Percentiles rank a stretch among this genome's conserved stretches.
These are phyloP conservation scores for Serendipita sp. DNA, from an alignment of 1,284 basidiomycete species.

Conservation along the genomic window DNA sequence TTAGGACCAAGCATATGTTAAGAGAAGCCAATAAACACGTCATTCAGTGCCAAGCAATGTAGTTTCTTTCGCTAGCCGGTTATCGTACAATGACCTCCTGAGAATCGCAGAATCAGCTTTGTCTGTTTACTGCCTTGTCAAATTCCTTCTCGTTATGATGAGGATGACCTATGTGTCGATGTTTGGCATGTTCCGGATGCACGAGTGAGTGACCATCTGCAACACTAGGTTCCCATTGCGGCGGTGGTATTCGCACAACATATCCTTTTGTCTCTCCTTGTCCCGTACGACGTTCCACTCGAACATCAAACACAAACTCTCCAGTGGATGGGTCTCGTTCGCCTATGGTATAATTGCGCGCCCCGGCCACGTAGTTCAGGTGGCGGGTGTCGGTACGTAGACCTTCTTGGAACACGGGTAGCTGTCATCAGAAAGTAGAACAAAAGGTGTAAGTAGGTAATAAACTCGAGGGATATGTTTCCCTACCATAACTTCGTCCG, in stretches of 20 bases:
- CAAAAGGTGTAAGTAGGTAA: neutral
- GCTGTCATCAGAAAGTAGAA: constrained; percentile 25
- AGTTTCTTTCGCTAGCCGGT: no score
- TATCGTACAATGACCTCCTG: no score
- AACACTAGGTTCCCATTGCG: neutral
- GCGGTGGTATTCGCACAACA: constrained; percentile 13
- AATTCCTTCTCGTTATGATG: no score
- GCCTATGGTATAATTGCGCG: constrained; percentile 79
- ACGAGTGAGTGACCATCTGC: no score
- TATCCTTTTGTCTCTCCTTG: constrained; percentile 63
- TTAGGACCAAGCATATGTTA: no score
- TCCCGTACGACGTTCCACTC: constrained; percentile 75
- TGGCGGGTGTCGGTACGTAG: constrained; percentile 47
- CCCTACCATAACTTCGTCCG: constrained; percentile 75
- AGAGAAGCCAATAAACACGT: no score
- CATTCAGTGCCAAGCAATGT: no score
- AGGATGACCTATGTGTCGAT: no score
- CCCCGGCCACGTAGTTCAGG: constrained; percentile 53
- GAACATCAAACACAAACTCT: constrained; percentile 74
- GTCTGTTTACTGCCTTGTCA: no score
- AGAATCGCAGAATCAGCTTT: no score
- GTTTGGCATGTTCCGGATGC: no score
- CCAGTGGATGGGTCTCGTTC: constrained; percentile 44
- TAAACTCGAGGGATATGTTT: neutral
- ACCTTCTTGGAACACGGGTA: constrained; percentile 68